Base-by-base conservation (phyloP, 805 yeast species). In the Ogataea trehalophila region DNA sequence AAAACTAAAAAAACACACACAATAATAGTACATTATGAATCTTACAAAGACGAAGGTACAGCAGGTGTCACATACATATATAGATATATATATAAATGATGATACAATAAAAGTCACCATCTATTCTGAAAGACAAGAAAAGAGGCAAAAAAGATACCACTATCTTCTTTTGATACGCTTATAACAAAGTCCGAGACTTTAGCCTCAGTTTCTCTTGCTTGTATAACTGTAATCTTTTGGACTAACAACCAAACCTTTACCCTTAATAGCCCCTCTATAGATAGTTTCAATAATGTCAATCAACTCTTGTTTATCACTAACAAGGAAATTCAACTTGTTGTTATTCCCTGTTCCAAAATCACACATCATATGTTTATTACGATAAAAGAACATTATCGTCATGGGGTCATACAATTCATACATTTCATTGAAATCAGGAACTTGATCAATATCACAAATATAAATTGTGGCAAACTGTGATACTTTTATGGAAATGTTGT, bases 311-410 rank as follows among this genome's bases (percentile, higher is more conserved):
- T 85, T 83, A 62, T 87, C 87, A 38, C 79, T 82, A 20, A 85
- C 63, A 13, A 80, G 74, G 66, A 92, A 92, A 61, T 89, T 90
- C 71, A 94, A 71, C 72, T 94, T 92, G 72, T 94, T 94, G 67
- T 94, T 94, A 63, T 94, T 90, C 33, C 99, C 99, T 0, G 98
- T 94, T 2, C 99, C 99, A 66, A 91, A 90, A 71, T 94, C 99
- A 67, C 97, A 88, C 95, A 94, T 82, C 95, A 92, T 91, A 66
- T 92, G 98, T 64, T 89, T 86, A 69, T 92, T 92, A 44, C 95
- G 73, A 68, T 78, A 89, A 66, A 94, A 92, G 62, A 92, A 91
- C 98, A 94, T 94, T 44, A 94, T 73, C 39, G 96, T 83, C 74
- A 88, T 79, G 15, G 96, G 95, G 58, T 91, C 98, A 61, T 83